Conservation (phyloP, 2,329 filamentous ascomycete genomes). For the Alternaria incomplexa region DNA sequence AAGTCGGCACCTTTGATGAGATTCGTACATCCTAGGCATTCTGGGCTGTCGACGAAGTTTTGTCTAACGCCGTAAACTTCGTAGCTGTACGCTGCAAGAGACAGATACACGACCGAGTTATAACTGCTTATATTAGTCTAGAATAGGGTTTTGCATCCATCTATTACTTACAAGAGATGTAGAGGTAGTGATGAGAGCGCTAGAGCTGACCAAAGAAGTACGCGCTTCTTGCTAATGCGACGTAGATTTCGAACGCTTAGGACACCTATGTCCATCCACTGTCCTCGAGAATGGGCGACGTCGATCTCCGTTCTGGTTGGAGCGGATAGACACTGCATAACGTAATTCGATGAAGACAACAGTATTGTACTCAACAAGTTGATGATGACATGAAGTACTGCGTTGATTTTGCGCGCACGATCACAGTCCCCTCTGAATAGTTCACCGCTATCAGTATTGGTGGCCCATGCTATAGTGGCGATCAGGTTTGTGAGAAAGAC, state of each 20-base stretch:
- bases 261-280: not conserved
- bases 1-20: not conserved
- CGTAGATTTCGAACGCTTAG: not conserved
- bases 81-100: constrained; percentile 24
- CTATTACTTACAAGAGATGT: not conserved
- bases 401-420: constrained; percentile 2
- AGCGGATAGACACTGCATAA: constrained; percentile 21
- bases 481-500: not conserved
- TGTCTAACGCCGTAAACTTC: constrained; percentile 11
- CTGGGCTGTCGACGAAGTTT: not conserved
- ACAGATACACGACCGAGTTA: constrained; percentile 33
- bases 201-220: not conserved
- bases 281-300: constrained; percentile 10
- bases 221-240: not conserved
- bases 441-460: not conserved
- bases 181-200: not conserved
- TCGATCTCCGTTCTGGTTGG: constrained; percentile 18
- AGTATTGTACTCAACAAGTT: constrained; percentile 50
- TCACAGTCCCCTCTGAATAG: constrained; percentile 28
- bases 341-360: constrained; percentile 19
- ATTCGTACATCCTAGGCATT: not conserved
- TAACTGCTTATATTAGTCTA: constrained; percentile 17
- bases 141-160: not conserved
- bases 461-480: not conserved
- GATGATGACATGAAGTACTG: constrained; percentile 51